Base-by-base conservation (phyloP, 2,329 filamentous ascomycete species). In the Aspergillus brasiliensis region DNA sequence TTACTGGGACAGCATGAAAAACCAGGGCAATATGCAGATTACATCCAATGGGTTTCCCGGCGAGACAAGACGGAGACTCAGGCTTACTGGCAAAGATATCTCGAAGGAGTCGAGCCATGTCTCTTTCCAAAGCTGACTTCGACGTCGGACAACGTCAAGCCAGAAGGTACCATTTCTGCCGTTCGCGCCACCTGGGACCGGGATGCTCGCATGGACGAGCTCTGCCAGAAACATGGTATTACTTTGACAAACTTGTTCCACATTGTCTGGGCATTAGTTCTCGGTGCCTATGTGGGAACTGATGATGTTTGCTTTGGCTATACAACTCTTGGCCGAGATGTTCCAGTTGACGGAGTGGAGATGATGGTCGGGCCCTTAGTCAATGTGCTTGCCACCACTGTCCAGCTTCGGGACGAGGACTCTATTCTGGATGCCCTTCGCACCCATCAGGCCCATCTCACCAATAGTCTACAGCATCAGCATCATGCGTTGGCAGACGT, bases 231-330 rank as follows among this genome's bases (percentile, higher is more conserved):
- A 21, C 57, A 60, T 27, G 58, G 61, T 17, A 51, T 66, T 25
- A 68, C 71, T 1, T 28, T 67, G 8, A 46, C 75, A 8, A 76
- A 73, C 3, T 63, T 77, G 38, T 72, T 78, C 40, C 71, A 75
- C 2, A 69, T 73, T 6, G 76, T 76, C 10, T 80, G 77, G 77
- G 73, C 70, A 1, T 37, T 80, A 13, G 63, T 78, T 0, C 62
- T 78, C 1, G 68, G 71, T 4, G 66, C 65, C 1, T 78, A 76
- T 53, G 72, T 73, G 1, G 72, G 69, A 1, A 73, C 69, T 3
- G 69, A 77, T 34, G 72, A 76, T 48, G 73, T 78, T 2, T 60
- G 75, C 10, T 81, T 78, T 68, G 78, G 75, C 10, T 76, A 76
- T 56, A 77, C 74, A 2, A 69, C 76, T 8, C 73, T 72, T 42